Conservation (phyloP, 2,329 filamentous ascomycete species). For the Ophiostoma angusticollis region DNA sequence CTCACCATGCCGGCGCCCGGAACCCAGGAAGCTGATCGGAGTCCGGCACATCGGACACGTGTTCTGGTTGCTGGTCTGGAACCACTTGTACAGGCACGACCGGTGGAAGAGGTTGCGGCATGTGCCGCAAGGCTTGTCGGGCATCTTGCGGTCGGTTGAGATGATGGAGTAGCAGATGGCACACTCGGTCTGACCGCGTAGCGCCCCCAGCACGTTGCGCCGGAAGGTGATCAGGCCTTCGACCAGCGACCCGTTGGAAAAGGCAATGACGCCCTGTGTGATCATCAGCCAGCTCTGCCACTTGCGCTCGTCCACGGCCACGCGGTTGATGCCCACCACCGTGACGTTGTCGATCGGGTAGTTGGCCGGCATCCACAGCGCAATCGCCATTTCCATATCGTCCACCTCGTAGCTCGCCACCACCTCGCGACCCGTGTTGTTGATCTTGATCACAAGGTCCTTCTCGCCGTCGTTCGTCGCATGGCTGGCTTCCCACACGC, state of each 20-base stretch:
- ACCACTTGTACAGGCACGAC: slow-evolving; percentile 90
- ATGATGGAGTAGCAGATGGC: slow-evolving; percentile 96
- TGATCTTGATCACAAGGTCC: slow-evolving; percentile 56
- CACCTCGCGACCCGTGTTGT: slow-evolving; percentile 58
- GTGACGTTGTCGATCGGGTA: slow-evolving; percentile 73
- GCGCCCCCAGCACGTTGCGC: slow-evolving; percentile 70
- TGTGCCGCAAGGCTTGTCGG: slow-evolving; percentile 80
- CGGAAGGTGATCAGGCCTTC: slow-evolving; percentile 79
- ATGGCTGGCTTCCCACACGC: slow-evolving; percentile 48
- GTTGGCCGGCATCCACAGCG: slow-evolving; percentile 64
- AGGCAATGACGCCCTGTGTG: slow-evolving; percentile 85
- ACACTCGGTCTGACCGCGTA: slow-evolving; percentile 90
- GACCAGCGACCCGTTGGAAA: slow-evolving; percentile 77
- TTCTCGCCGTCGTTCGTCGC: slow-evolving; percentile 38
- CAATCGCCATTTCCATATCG: slow-evolving; percentile 69
- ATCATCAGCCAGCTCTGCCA: slow-evolving; percentile 87
- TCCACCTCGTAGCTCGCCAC: slow-evolving; percentile 79
- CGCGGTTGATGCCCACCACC: slow-evolving; percentile 66
- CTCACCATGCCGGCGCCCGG: slow-evolving; percentile 8
- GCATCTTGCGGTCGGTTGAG: slow-evolving; percentile 73
- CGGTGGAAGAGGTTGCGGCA: slow-evolving; percentile 93
- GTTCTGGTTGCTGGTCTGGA: slow-evolving; percentile 81
- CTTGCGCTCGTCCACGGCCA: slow-evolving; percentile 79
- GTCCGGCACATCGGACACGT: slow-evolving; percentile 90
- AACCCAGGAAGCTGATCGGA: slow-evolving; percentile 51